Evolutionary conservation across 768 basidiomycete species (phyloP).

Genomic region (Pleurotus citrinopileatus): DNA sequence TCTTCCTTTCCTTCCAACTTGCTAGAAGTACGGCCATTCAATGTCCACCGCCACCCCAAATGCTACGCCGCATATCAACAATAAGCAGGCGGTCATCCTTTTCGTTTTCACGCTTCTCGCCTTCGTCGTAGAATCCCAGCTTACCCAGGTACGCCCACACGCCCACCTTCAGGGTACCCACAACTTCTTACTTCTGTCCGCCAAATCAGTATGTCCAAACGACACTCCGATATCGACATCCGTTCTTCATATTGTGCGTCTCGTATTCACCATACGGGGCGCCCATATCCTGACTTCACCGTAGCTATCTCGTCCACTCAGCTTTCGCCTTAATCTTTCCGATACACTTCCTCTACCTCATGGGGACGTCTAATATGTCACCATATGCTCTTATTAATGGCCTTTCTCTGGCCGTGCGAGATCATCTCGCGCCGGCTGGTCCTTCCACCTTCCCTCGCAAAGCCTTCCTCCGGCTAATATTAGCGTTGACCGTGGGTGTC

Average conservation of each 20-base stretch:
- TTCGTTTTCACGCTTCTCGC: conserved; percentile 62
- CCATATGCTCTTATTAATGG: conserved; percentile 46
- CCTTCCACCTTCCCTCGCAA: conserved; percentile 30
- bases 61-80: conserved; percentile 37
- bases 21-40: neutral
- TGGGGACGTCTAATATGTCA: conserved; percentile 44
- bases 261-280: neutral
- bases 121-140: conserved; percentile 75
- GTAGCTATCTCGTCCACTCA: conserved; percentile 88
- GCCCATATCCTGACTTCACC: conserved; percentile 11
- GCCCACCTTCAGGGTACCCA: neutral
- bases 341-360: conserved; percentile 71
- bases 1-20: no score
- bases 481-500: conserved; percentile 52
- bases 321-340: conserved; percentile 78
- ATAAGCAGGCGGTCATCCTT: conserved; percentile 46
- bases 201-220: conserved; percentile 76
- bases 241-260: conserved; percentile 84
- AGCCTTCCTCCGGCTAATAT: conserved; percentile 35
- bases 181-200: conserved; percentile 4
- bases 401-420: conserved; percentile 47
- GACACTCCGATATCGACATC: conserved; percentile 74
- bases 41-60: conserved; percentile 23
- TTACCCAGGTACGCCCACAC: conserved; percentile 64
- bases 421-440: conserved; percentile 39